A percentile compares a stretch with the other conserved stretches of the same genome.
Evolutionary conservation across 2,329 filamentous ascomycete genomes (phyloP).

Genomic region (Knufia petricola): DNA sequence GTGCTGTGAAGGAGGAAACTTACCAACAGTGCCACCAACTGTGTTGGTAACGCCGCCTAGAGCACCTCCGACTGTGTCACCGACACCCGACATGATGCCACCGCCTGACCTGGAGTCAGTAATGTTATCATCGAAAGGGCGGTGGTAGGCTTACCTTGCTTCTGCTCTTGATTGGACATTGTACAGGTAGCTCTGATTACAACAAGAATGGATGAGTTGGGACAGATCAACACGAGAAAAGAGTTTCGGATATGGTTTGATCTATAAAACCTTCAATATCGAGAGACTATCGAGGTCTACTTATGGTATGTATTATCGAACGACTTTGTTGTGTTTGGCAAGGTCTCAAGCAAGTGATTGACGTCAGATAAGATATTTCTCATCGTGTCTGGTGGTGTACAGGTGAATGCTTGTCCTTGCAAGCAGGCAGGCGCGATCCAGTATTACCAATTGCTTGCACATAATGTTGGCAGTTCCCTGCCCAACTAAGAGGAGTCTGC

Average conservation of each 20-base stretch:
- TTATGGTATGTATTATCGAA: too few relatives aligned
- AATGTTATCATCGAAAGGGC: background rate
- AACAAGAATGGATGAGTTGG: too few relatives aligned
- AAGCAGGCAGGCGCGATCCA: too few relatives aligned
- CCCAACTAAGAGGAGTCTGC: background rate
- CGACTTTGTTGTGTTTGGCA: background rate
- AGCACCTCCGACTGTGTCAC: constrained; percentile 6
- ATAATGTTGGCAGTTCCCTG: background rate
- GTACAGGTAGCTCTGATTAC: background rate
- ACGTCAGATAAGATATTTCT: background rate
- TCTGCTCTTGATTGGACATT: constrained; percentile 9
- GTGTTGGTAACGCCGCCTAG: constrained; percentile 6
- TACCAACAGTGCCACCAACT: constrained; percentile 8
- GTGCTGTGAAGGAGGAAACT: too few relatives aligned
- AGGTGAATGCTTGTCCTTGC: background rate
- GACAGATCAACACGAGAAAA: too few relatives aligned
- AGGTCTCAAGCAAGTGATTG: background rate
- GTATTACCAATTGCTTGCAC: background rate
- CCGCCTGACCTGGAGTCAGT: background rate
- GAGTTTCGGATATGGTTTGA: too few relatives aligned
- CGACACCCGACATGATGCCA: background rate
- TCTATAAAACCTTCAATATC: too few relatives aligned
- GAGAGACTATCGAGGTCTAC: too few relatives aligned
- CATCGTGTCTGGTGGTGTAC: background rate
- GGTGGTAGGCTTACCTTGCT: background rate